Evolutionary conservation across 1,139 yeast genomes (phyloP).

Genomic region (Debaryomyces subglobosus): DNA sequence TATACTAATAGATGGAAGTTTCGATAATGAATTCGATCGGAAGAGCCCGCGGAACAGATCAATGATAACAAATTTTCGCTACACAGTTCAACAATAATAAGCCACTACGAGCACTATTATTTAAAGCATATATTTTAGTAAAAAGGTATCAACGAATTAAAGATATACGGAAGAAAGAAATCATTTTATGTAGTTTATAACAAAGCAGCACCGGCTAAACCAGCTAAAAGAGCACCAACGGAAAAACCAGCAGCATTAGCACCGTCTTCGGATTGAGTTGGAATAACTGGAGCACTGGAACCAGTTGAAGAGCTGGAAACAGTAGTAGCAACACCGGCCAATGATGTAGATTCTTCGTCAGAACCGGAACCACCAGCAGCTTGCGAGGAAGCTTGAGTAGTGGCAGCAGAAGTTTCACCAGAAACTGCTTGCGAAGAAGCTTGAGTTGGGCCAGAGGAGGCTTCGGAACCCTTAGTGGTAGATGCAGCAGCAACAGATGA

Average conservation of each 20-base stretch:
- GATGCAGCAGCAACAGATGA: constrained; percentile 4
- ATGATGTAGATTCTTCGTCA: constrained; percentile 14
- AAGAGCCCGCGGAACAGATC: constrained; percentile 5
- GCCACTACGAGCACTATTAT: not conserved
- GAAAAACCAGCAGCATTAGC: constrained; percentile 37
- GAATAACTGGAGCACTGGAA: constrained; percentile 27
- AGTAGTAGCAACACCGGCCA: constrained; percentile 25
- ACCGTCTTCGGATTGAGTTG: constrained; percentile 30
- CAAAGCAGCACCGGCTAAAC: constrained; percentile 54
- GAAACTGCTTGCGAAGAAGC: constrained; percentile 10
- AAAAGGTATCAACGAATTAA: constrained; percentile 10
- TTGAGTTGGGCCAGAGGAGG: constrained; percentile 6
- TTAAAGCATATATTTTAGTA: constrained; percentile 2
- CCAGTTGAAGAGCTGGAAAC: constrained; percentile 30
- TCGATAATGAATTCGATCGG: not conserved
- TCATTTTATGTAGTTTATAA: constrained; percentile 26
- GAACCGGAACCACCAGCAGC: constrained; percentile 16
- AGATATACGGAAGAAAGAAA: constrained; percentile 6
- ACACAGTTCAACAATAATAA: not conserved
- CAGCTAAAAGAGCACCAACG: constrained; percentile 47
- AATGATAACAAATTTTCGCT: not conserved
- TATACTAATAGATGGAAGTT: not conserved
- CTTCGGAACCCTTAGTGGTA: constrained; percentile 8
- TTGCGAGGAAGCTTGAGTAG: constrained; percentile 10
- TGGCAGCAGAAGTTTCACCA: constrained; percentile 13